Conservation (phyloP, 768 basidiomycete species). For the Boletus fagicola region DNA sequence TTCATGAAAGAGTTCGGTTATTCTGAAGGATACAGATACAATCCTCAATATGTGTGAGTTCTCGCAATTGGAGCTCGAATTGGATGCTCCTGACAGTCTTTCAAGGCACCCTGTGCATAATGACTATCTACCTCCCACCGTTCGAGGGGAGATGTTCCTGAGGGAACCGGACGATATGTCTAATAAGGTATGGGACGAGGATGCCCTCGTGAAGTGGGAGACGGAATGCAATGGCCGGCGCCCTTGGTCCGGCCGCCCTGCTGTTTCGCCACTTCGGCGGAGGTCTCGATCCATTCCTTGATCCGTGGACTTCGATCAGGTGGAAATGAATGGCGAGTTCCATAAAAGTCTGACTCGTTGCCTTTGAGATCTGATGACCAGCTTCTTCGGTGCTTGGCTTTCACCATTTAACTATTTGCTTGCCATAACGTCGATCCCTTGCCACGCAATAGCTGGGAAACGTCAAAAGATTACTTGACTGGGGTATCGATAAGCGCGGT, state of each 20-base stretch:
- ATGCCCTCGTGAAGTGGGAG: slow-evolving; percentile 56
- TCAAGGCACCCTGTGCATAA: slow-evolving; percentile 64
- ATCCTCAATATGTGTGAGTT: slow-evolving; percentile 56
- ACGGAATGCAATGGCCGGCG: slow-evolving; percentile 45
- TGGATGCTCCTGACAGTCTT: slow-evolving; percentile 1
- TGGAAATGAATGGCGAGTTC: background rate
- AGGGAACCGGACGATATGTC: slow-evolving; percentile 41
- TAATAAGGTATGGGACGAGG: slow-evolving; percentile 61
- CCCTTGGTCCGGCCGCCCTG: slow-evolving; percentile 45
- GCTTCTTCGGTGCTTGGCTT: background rate
- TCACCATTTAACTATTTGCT: background rate
- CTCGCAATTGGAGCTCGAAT: background rate
- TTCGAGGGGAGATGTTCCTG: slow-evolving; percentile 46
- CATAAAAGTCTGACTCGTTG: background rate
- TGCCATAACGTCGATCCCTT: background rate
- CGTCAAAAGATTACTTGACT: background rate
- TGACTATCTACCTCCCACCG: slow-evolving; percentile 54
- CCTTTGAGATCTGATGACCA: background rate
- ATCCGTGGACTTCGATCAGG: background rate
- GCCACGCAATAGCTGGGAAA: background rate
- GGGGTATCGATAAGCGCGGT: background rate
- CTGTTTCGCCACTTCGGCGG: background rate
- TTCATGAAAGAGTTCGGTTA: slow-evolving; percentile 72
- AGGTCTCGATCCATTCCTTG: background rate
- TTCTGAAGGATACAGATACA: slow-evolving; percentile 60